phyloP scores from a whole-genome alignment of 2,329 filamentous ascomycete genomes.

The Epichloe elymi region DNA sequence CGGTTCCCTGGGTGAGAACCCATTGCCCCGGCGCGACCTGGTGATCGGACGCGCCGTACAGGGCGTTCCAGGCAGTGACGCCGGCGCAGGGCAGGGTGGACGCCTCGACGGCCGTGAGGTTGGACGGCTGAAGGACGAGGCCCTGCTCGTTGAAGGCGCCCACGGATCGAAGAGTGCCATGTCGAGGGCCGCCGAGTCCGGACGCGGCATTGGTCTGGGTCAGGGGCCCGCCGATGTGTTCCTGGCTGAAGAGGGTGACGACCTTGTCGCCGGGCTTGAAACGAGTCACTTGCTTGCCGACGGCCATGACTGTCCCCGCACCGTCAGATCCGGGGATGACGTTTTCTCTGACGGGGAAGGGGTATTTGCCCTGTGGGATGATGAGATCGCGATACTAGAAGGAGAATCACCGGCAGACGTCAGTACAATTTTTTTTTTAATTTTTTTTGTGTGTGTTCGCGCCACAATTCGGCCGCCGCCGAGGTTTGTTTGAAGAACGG shows the following conservation, averaged over 20 bases:
- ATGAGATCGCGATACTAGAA: conserved; percentile 36
- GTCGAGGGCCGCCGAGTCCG: conserved; percentile 53
- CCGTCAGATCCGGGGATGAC: conserved; percentile 40
- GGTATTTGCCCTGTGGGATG: conserved; percentile 29
- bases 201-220: conserved; percentile 24
- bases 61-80: conserved; percentile 52
- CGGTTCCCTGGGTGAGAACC: conserved; percentile 58
- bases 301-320: conserved; percentile 37
- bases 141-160: conserved; percentile 55
- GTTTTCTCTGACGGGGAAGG: conserved; percentile 20
- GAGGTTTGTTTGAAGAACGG: not conserved
- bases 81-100: conserved; percentile 47
- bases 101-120: conserved; percentile 39
- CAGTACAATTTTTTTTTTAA: not conserved
- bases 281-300: conserved; percentile 34
- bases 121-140: conserved; percentile 48
- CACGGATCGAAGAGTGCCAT: conserved; percentile 56
- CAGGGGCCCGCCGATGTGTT: conserved; percentile 33
- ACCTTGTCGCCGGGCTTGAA: conserved; percentile 41
- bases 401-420: not conserved
- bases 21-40: conserved; percentile 38
- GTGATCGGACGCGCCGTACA: conserved; percentile 40
- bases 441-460: not conserved
- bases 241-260: conserved; percentile 48
- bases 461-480: not conserved